Evolutionary conservation across 78 protist species (phyloP).

Genomic region (Cavenderia fasciculata): DNA sequence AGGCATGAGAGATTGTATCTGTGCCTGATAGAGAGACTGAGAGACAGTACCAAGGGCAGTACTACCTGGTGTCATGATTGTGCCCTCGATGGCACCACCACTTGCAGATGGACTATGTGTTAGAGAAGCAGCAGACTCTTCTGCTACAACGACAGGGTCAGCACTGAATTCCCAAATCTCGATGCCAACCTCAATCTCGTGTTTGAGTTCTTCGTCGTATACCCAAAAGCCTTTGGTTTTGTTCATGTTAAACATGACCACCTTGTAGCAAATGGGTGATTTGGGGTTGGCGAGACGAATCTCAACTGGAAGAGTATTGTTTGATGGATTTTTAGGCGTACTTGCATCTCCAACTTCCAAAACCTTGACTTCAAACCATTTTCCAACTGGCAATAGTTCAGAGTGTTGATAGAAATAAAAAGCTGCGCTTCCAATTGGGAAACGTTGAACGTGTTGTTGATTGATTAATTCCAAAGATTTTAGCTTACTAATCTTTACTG

Average conservation of each 20-base stretch:
- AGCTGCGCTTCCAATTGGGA: constrained; percentile 45
- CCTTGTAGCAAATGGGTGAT: constrained; percentile 12
- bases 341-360: constrained; percentile 32
- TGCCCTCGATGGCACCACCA: too few relatives aligned
- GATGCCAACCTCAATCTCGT: constrained; percentile 29
- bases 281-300: not conserved
- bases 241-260: constrained; percentile 74
- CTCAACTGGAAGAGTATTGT: constrained; percentile 17
- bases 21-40: not conserved
- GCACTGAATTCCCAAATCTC: constrained; percentile 74
- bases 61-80: not conserved
- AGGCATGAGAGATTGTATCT: not conserved
- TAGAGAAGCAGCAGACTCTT: too few relatives aligned
- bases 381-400: constrained; percentile 45
- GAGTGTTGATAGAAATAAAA: constrained; percentile 54
- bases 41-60: not conserved
- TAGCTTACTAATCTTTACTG: constrained; percentile 16
- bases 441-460: not conserved
- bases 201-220: constrained; percentile 29
- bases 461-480: constrained; percentile 2
- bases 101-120: too few relatives aligned
- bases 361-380: constrained; percentile 70
- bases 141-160: not conserved
- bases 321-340: constrained; percentile 2
- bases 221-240: constrained; percentile 79